Evolutionary conservation across 2,329 filamentous ascomycete genomes (phyloP), one percentile per base, ranked within the genome.

Genomic region (Colletotrichum tanaceti): DNA sequence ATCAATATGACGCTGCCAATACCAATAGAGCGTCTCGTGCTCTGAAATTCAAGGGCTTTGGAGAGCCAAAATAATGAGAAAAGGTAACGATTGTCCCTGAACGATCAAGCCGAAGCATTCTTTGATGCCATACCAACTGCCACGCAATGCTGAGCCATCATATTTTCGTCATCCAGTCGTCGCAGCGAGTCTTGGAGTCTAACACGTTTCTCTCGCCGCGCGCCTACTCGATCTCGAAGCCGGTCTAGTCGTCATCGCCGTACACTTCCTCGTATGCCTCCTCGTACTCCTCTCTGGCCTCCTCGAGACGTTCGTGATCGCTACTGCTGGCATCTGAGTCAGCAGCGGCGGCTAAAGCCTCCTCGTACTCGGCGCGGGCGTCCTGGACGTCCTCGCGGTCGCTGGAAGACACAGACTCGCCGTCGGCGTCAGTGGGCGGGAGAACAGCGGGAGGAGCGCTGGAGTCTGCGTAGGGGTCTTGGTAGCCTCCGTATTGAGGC

Each of bases 271-370:
- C 82, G 58, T 84, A 83, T 57, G 81, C 81, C 73, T 87, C 84
- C 55, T 83, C 77, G 65, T 85, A 85, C 73, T 83, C 84, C 73
- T 84, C 77, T 62, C 84, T 72, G 1, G 84, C 84, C 74, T 89
- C 86, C 70, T 86, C 83, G 4, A 86, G 75, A 63, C 83, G 82
- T 75, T 88, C 80, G 4, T 79, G 74, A 68, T 86, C 85, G 70
- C 84, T 88, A 72, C 81, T 87, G 76, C 81, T 85, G 20, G 82
- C 81, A 58, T 79, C 77, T 1, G 82, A 84, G 71, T 81, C 79
- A 5, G 73, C 71, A 9, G 80, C 81, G 1, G 71, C 76, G 47
- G 76, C 77, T 13, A 80, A 75, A 4, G 82, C 80, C 71, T 83
- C 81, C 72, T 85, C 82, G 59, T 81, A 83, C 55, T 79, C 79